Base-by-base conservation (phyloP, 1,284 basidiomycete species). In the Rhodotorula glutinis region DNA sequence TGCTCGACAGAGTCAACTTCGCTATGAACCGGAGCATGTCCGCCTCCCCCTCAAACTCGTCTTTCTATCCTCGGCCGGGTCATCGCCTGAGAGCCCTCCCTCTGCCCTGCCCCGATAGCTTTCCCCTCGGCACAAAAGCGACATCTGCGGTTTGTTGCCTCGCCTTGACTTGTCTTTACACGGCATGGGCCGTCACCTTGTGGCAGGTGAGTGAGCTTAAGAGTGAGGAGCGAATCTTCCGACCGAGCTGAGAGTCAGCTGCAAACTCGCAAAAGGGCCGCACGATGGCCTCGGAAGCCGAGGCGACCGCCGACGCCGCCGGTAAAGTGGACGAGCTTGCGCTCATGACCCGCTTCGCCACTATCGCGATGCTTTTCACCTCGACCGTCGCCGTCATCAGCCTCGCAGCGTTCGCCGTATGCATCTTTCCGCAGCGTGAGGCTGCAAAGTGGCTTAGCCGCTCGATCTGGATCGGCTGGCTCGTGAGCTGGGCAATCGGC, bases 381-480 rank as follows among this genome's bases (percentile, higher is more conserved):
- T 29, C 55, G 3, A 63, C 61, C 8, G 8, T 33, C n/a, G n/a
- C 61, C 2, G 4, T 58, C 8, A 17, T 66, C 21, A 38, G 43
- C 19, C 44, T 66, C n/a, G 57, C 47, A 33, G 49, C 53, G 0
- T 51, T 66, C 54, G 52, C 60, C 19, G 41, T 29, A 8, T 51
- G n/a, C 25, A 29, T 57, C 27, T 66, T 65, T 38, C 63, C 67
- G 23, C 67, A 63, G 17, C 40, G 19, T 1, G 68, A 69, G 10
- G 29, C 57, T 29, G 61, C 61, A 1, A 66, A 58, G 38, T 62
- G 62, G 49, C 49, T 69, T 23, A 47, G 40, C 19, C 38, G 68
- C 40, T 5, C 30, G 11, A 29, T 66, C 25, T 69, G 68, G 68
- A 17, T 66, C 23, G 55, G 57, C 2, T 69, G 68, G 68, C 29